Evolutionary conservation across 176 grass and related monocot species (phyloP).

Genomic region (Aegilops speltoides): DNA sequence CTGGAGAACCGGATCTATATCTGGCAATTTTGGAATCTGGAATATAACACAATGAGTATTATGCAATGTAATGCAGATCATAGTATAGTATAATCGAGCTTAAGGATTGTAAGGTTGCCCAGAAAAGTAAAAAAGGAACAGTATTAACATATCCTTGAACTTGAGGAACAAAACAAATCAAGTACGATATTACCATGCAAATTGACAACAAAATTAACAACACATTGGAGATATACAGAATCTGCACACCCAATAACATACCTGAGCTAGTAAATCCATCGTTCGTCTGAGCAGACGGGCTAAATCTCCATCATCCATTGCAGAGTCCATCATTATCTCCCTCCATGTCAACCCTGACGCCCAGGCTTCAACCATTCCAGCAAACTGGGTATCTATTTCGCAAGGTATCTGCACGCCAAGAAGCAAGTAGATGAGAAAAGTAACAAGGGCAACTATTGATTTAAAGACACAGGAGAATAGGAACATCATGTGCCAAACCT

Average conservation of each 20-base stretch:
- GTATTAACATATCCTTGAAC: neutral
- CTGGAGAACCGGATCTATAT: constrained; percentile 79
- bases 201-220: neutral
- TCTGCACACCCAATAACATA: constrained; percentile 17
- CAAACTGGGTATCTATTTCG: constrained; percentile 84
- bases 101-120: neutral
- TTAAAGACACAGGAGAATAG: constrained; percentile 9
- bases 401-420: constrained; percentile 71
- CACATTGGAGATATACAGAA: neutral
- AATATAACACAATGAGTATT: constrained; percentile 4
- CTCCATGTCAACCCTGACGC: constrained; percentile 94
- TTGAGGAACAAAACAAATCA: neutral
- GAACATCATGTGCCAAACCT: constrained; percentile 50
- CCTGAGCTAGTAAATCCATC: constrained; percentile 93
- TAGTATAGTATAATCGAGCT: neutral
- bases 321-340: constrained; percentile 97
- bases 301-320: constrained; percentile 97
- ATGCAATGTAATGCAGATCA: constrained; percentile 20
- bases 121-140: neutral
- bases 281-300: constrained; percentile 85
- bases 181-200: neutral
- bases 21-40: constrained; percentile 98
- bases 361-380: constrained; percentile 99
- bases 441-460: neutral
- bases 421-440: constrained; percentile 28